phyloP scores from a whole-genome alignment of 2,329 filamentous ascomycete species.

The Neonectria magnoliae region DNA sequence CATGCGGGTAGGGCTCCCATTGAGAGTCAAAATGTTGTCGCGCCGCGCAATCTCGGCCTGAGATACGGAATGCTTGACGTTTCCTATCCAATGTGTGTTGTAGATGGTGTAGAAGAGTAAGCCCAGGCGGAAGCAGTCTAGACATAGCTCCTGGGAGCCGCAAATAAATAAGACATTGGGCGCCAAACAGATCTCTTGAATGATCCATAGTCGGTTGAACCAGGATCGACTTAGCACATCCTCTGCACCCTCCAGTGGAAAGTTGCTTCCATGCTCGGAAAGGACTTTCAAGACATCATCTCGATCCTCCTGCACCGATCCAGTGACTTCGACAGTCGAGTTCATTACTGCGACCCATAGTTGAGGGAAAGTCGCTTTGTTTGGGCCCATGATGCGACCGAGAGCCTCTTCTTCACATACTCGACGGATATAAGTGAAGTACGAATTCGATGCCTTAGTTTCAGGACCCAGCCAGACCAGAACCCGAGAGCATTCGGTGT shows the following conservation, averaged over 20 bases:
- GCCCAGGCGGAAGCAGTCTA: conserved; percentile 40
- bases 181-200: conserved; percentile 47
- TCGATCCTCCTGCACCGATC: conserved; percentile 36
- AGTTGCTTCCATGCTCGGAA: conserved; percentile 30
- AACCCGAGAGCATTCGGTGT: conserved; percentile 33
- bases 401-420: conserved; percentile 36
- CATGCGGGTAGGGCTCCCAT: conserved; percentile 37
- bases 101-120: conserved; percentile 45
- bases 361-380: conserved; percentile 30
- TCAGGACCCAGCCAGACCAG: conserved; percentile 44
- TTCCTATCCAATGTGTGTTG: conserved; percentile 43
- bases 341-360: conserved; percentile 47
- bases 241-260: conserved; percentile 39
- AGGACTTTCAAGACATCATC: conserved; percentile 42
- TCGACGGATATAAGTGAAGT: conserved; percentile 31
- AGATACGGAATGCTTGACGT: conserved; percentile 16
- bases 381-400: conserved; percentile 38
- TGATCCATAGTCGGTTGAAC: conserved; percentile 48
- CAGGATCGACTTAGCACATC: conserved; percentile 44
- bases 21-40: conserved; percentile 35
- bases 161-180: conserved; percentile 39
- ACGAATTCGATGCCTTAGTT: conserved; percentile 34
- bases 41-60: conserved; percentile 29
- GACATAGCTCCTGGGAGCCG: conserved; percentile 37
- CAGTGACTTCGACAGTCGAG: conserved; percentile 28